phyloP scores from a whole-genome alignment of 2,329 filamentous ascomycete species.

The Penicillium sp. region DNA sequence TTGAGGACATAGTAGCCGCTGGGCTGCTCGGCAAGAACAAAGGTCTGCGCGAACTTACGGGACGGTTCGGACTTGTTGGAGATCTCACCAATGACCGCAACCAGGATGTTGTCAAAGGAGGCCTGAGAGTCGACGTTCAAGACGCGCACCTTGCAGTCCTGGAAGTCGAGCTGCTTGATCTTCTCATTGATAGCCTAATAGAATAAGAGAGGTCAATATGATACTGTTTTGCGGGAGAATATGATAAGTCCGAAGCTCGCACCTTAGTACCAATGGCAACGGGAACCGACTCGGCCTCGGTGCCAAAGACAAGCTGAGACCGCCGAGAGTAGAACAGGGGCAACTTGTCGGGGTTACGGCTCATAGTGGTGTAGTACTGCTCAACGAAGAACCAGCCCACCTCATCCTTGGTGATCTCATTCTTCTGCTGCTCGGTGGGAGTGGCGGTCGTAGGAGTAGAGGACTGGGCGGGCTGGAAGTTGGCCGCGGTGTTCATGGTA shows the following conservation, averaged over 20 bases:
- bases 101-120: constrained; percentile 89
- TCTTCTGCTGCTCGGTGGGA: constrained; percentile 38
- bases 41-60: constrained; percentile 97
- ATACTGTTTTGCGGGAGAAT: too few species aligned
- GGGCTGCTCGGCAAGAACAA: constrained; percentile 91
- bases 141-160: constrained; percentile 97
- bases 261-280: constrained; percentile 88
- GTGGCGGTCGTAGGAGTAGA: constrained; percentile 42
- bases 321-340: constrained; percentile 95
- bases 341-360: constrained; percentile 90
- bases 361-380: constrained; percentile 97
- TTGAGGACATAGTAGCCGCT: constrained; percentile 98
- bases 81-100: constrained; percentile 97
- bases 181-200: constrained; percentile 84
- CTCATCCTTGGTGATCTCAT: constrained; percentile 73
- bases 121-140: constrained; percentile 96
- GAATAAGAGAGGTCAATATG: neutral
- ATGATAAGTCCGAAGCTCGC: constrained; percentile 36
- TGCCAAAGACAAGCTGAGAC: constrained; percentile 90
- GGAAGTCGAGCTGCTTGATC: constrained; percentile 89
- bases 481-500: constrained; percentile 36
- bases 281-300: constrained; percentile 82
- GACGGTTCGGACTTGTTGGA: constrained; percentile 90
- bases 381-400: constrained; percentile 99
- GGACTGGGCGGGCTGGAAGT: constrained; percentile 41